Percentiles rank a stretch among this genome's conserved stretches.
phyloP scores from a whole-genome alignment of 108 stramenopile genomes.

The Schizochytrium sp. region DNA sequence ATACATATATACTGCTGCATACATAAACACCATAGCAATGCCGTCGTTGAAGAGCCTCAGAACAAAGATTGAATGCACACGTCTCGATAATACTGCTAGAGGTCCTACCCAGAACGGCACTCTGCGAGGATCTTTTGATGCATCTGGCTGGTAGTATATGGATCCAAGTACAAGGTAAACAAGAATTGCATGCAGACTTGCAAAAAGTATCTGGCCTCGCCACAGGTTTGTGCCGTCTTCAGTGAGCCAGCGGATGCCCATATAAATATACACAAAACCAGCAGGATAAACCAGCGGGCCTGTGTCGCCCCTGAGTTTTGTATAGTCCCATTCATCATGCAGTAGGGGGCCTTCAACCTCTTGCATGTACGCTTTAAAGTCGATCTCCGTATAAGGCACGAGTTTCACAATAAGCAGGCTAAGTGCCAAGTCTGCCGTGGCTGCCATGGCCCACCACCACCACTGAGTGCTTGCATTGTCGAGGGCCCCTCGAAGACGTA shows the following conservation, averaged over 20 bases:
- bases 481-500: background rate
- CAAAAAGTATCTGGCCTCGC: slow-evolving; percentile 86
- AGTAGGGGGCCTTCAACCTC: slow-evolving; percentile 84
- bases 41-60: slow-evolving; percentile 97
- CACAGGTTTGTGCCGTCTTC: slow-evolving; percentile 75
- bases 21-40: slow-evolving; percentile 86
- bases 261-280: slow-evolving; percentile 92
- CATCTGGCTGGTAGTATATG: slow-evolving; percentile 79
- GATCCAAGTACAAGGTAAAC: slow-evolving; percentile 77
- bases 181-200: slow-evolving; percentile 81
- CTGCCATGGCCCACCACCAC: slow-evolving; percentile 43
- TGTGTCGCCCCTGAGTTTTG: slow-evolving; percentile 87
- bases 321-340: slow-evolving; percentile 89
- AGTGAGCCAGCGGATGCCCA: slow-evolving; percentile 80
- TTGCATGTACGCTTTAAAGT: slow-evolving; percentile 98
- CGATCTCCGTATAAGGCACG: slow-evolving; percentile 96
- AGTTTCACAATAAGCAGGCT: slow-evolving; percentile 77
- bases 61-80: slow-evolving; percentile 94
- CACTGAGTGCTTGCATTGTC: slow-evolving; percentile 17
- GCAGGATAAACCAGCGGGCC: slow-evolving; percentile 98
- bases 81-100: slow-evolving; percentile 84
- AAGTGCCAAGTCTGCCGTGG: slow-evolving; percentile 67
- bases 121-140: slow-evolving; percentile 51
- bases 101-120: slow-evolving; percentile 78
- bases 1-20: slow-evolving; percentile 84